Conservation (phyloP, 2,329 filamentous ascomycete species). For the Pseudogymnoascus sp. region DNA sequence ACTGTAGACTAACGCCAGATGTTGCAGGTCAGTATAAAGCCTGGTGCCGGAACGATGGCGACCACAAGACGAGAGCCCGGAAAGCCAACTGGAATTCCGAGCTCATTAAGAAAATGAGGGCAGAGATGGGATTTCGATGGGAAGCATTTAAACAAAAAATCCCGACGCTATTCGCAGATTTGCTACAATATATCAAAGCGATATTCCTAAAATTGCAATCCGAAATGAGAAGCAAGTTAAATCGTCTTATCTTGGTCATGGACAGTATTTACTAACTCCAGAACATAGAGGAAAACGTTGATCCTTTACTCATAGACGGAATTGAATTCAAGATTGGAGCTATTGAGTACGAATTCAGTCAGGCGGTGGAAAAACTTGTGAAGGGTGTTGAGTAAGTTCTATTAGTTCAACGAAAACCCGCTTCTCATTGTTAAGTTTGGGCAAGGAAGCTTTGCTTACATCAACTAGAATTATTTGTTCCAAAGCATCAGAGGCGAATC, state of each 20-base stretch:
- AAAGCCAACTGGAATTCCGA: conserved; percentile 30
- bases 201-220: conserved; percentile 15
- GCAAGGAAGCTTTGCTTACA: background rate
- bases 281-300: conserved; percentile 14
- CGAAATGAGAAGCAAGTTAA: conserved; percentile 16
- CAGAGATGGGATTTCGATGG: conserved; percentile 28
- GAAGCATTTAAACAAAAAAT: conserved; percentile 28
- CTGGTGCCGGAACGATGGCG: conserved; percentile 29
- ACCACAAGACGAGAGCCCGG: conserved; percentile 18
- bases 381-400: conserved; percentile 18
- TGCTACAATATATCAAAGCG: conserved; percentile 15
- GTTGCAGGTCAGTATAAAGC: conserved; percentile 28
- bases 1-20: conserved; percentile 21
- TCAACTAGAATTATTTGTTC: conserved; percentile 15
- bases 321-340: too few species aligned
- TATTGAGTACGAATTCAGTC: conserved; percentile 18
- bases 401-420: background rate
- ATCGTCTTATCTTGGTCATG: conserved; percentile 4
- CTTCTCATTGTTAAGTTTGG: too few species aligned
- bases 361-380: conserved; percentile 17
- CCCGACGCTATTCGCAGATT: conserved; percentile 17
- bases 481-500: conserved; percentile 19
- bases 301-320: background rate
- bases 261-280: background rate
- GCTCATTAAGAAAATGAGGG: conserved; percentile 32